A percentile compares a stretch with the other conserved stretches of the same genome.
Conservation (phyloP, 2,329 filamentous ascomycete species). For the Penicillium sp. region DNA sequence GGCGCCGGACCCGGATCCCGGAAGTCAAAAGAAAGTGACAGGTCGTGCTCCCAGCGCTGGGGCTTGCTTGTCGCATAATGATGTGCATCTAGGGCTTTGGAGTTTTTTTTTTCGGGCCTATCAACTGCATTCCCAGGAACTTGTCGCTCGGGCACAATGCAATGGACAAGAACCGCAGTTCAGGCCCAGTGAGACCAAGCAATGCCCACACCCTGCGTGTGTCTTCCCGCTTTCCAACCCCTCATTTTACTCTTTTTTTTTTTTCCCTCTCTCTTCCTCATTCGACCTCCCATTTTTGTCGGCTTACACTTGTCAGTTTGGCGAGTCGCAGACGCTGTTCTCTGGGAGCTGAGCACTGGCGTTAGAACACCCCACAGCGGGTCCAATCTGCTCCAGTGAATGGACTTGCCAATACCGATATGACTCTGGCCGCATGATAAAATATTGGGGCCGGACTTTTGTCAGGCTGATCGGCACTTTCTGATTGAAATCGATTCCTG, state of each 20-base stretch:
- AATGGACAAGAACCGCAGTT: neutral
- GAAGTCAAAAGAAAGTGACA: conserved; percentile 9
- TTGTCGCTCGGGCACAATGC: neutral
- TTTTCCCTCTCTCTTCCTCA: neutral
- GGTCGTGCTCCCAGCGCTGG: conserved; percentile 1
- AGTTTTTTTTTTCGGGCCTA: conserved; percentile 2
- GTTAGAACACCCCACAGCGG: neutral
- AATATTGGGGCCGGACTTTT: neutral
- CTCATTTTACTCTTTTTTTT: neutral
- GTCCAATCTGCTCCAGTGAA: neutral
- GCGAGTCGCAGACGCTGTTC: neutral
- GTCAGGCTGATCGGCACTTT: neutral
- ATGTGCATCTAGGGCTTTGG: conserved; percentile 4
- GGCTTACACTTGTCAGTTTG: neutral
- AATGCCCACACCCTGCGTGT: neutral
- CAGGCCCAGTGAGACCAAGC: neutral
- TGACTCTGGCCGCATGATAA: neutral
- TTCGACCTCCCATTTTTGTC: neutral
- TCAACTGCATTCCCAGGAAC: conserved; percentile 3
- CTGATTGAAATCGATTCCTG: neutral
- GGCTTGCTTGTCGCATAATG: conserved; percentile 7
- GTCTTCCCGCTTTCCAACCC: neutral
- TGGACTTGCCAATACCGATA: neutral
- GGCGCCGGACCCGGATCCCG: conserved; percentile 1
- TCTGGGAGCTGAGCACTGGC: neutral